phyloP scores from a whole-genome alignment of 1,284 basidiomycete genomes.

The Phenoliferia sp. region DNA sequence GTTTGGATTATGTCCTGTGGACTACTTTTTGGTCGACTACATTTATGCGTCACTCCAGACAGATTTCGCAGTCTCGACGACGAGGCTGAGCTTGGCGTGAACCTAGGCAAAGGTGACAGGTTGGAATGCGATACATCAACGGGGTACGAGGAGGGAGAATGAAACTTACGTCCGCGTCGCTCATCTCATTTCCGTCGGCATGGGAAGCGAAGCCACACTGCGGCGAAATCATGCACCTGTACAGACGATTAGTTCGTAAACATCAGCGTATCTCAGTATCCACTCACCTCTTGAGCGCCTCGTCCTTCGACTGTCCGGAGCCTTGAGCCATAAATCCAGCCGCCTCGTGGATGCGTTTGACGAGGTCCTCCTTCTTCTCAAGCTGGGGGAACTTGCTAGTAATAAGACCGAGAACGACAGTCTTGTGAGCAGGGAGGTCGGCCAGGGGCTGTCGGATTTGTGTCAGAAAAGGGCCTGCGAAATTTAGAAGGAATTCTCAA shows the following conservation, averaged over 20 bases:
- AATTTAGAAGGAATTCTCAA: neutral
- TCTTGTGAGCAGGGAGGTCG: conserved; percentile 61
- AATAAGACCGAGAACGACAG: conserved; percentile 66
- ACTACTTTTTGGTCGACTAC: too few relatives aligned
- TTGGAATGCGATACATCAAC: neutral
- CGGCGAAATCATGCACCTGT: conserved; percentile 58
- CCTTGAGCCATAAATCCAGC: conserved; percentile 56
- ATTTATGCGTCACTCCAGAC: conserved; percentile 26
- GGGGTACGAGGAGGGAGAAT: neutral
- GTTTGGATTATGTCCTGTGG: too few relatives aligned
- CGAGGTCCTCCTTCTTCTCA: conserved; percentile 58
- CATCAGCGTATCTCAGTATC: neutral
- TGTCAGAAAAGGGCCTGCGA: too few relatives aligned
- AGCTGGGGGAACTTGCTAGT: conserved; percentile 65
- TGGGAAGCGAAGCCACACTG: conserved; percentile 72
- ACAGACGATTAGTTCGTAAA: neutral
- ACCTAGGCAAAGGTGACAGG: neutral
- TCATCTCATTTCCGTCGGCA: conserved; percentile 59
- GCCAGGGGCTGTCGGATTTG: conserved; percentile 59
- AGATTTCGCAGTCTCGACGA: conserved; percentile 12
- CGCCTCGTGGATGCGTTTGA: conserved; percentile 59
- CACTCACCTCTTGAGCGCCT: conserved; percentile 44
- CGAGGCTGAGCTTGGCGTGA: conserved; percentile 20
- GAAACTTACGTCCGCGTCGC: conserved; percentile 34
- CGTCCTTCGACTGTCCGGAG: conserved; percentile 19